Conservation (phyloP, 139 green algal genomes). For the Spirogloea muscicola region DNA sequence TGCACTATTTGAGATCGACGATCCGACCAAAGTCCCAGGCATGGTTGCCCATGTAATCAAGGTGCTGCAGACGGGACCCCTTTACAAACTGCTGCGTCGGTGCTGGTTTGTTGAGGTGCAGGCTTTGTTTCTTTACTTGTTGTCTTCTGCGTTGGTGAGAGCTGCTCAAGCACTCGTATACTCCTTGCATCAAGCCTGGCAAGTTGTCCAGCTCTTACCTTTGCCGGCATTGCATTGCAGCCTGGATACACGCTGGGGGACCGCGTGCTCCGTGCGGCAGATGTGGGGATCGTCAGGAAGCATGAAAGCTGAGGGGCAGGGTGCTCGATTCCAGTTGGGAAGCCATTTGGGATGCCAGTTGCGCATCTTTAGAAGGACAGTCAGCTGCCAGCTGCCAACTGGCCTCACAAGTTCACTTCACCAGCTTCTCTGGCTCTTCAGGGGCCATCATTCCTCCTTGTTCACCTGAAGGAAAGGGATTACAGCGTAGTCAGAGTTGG, state of each 20-base stretch:
- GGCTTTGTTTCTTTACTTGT: not conserved
- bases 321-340: too few relatives aligned
- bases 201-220: too few relatives aligned
- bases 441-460: too few relatives aligned
- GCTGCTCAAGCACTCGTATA: not conserved
- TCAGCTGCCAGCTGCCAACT: too few relatives aligned
- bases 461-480: too few relatives aligned
- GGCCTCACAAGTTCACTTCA: too few relatives aligned
- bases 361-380: too few relatives aligned
- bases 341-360: too few relatives aligned
- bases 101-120: not conserved
- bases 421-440: too few relatives aligned
- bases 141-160: conserved; percentile 2
- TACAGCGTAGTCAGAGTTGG: too few relatives aligned
- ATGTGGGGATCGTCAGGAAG: conserved; percentile 51
- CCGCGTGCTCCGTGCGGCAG: conserved; percentile 47
- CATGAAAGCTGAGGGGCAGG: too few relatives aligned
- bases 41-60: conserved; percentile 78
- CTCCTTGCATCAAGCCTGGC: conserved; percentile 4
- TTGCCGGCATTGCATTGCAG: conserved; percentile 22
- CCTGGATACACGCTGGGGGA: conserved; percentile 48
- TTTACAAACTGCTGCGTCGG: not conserved
- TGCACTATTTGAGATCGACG: conserved; percentile 76
- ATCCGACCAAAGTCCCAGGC: conserved; percentile 68
- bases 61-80: conserved; percentile 43